These are phyloP conservation scores for Daucus carota DNA, from an alignment of 129 eudicot genomes.

Conservation along the genomic window DH1_v3.0 NC_030382.2:56626501-56627000, in stretches of 20 bases:
- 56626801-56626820: constrained; percentile 87
- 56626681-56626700: background rate
- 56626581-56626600: background rate
- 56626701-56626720: background rate
- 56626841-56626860: constrained; percentile 97
- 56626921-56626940: background rate
- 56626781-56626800: constrained; percentile 30
- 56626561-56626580: background rate
- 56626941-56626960: background rate
- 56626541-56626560: background rate
- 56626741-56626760: background rate
- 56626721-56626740: background rate
- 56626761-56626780: background rate
- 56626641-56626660: background rate
- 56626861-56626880: constrained; percentile 91
- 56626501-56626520: background rate
- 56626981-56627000: constrained; percentile 98
- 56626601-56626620: background rate
- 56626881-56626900: background rate
- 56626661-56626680: background rate
- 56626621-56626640: background rate
- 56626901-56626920: background rate
- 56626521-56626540: background rate
- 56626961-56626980: constrained; percentile 12
- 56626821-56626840: constrained; percentile 98